Base-by-base conservation (phyloP, 768 basidiomycete genomes). In the Hypsizygus marmoreus region DNA sequence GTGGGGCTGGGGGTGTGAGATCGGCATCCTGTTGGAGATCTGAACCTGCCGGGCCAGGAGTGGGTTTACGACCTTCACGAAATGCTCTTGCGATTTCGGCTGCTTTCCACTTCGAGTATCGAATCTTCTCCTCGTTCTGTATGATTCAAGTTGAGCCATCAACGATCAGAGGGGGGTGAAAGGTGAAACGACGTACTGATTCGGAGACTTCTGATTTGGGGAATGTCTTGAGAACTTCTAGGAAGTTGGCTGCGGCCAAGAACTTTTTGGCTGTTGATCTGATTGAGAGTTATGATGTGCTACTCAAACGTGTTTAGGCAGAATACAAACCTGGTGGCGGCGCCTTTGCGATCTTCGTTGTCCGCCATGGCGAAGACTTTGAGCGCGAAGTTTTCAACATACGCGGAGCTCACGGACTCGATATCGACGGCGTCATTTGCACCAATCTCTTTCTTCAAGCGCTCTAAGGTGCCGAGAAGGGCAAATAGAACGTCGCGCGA, bases 61-160 rank as follows among this genome's bases (percentile, higher is more conserved):
- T 69, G 8, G 95, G 94, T 54, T 77, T 81, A 16, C 89, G 80
- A 4, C 97, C 95, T 64, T 97, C 95, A n/a, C 95, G 84, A 60
- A 94, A 80, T 1, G 95, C 94, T 65, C 91, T 97, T 13, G 91
- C 83, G 14, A 98, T 94, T 51, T 97, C 93, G 10, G 88, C 86
- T 28, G 95, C 95, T 64, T 97, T 97, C 95, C 97, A 99, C 64
- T 97, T 92, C 4, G 94, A 81, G 67, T 98, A 99, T 45, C 82
- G 84, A 26, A 95, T 81, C 67, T 97, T 98, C 51, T 88, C 88
- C 55, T 84, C 84, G 51, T 82, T 81, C 91, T 95, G 26, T 23
- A 53, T 14, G 24, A 2, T 7, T 38, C 19, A 26, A 23, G 47
- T 14, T 46, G 19, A 45, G 35, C 12, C 47, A 40, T 31, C 30